A percentile compares a stretch with the other conserved stretches of the same genome.
These are phyloP conservation scores for Monilinia fructigena DNA, from an alignment of 2,329 filamentous ascomycete genomes.

Conservation along the genomic window DNA sequence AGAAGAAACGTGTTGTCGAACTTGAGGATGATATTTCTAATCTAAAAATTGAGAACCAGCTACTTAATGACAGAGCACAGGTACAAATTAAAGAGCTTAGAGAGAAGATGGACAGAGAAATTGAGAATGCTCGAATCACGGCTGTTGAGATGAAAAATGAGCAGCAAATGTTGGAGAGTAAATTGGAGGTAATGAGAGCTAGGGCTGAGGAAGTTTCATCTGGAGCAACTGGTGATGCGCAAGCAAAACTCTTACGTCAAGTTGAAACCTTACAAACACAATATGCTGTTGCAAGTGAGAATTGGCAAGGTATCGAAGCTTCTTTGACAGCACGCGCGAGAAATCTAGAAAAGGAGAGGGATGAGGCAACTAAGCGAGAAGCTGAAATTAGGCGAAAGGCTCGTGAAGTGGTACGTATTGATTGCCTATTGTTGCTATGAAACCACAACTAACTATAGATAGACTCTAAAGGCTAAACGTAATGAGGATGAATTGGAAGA, in stretches of 20 bases:
- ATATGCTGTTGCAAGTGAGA: slow-evolving; percentile 89
- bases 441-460: slow-evolving; percentile 36
- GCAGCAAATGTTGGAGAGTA: slow-evolving; percentile 74
- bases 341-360: slow-evolving; percentile 82
- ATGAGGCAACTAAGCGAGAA: slow-evolving; percentile 80
- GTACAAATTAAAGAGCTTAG: slow-evolving; percentile 69
- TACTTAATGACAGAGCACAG: slow-evolving; percentile 67
- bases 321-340: slow-evolving; percentile 76
- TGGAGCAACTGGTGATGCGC: slow-evolving; percentile 74
- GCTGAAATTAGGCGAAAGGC: slow-evolving; percentile 86
- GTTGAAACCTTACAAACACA: slow-evolving; percentile 95
- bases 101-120: slow-evolving; percentile 70
- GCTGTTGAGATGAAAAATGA: slow-evolving; percentile 83
- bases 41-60: slow-evolving; percentile 75
- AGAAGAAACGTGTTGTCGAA: slow-evolving; percentile 55
- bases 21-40: slow-evolving; percentile 60
- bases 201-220: slow-evolving; percentile 88
- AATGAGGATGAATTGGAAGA: slow-evolving; percentile 82
- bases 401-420: slow-evolving; percentile 69
- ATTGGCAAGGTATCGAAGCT: slow-evolving; percentile 95
- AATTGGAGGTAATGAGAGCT: slow-evolving; percentile 81
- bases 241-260: slow-evolving; percentile 87
- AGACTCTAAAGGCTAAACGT: slow-evolving; percentile 60
- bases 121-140: slow-evolving; percentile 64
- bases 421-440: not conserved